phyloP scores from a whole-genome alignment of 78 protist genomes.

The Dictyostelium citrinum region DNA sequence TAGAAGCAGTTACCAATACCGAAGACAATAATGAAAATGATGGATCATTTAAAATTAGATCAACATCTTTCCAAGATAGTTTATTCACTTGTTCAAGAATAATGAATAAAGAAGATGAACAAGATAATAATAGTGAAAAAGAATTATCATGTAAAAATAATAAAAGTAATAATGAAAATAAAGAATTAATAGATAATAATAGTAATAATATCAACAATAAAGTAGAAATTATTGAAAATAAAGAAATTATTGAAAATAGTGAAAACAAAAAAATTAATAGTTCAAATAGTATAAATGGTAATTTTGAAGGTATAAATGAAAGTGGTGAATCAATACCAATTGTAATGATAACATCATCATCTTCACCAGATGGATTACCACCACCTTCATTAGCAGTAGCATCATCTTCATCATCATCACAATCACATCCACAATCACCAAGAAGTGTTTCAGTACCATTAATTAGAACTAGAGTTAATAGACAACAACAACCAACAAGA shows the following conservation, averaged over 20 bases:
- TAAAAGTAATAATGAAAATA: not conserved
- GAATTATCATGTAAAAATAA: not conserved
- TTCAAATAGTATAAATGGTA: not conserved
- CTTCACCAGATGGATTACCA: not conserved
- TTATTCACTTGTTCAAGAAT: not conserved
- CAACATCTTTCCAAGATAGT: not conserved
- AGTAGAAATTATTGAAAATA: not conserved
- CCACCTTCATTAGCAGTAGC: not conserved
- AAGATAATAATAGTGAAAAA: not conserved
- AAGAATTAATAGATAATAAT: not conserved
- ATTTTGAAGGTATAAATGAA: not conserved
- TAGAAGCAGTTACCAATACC: not conserved
- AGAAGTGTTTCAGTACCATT: slow-evolving; percentile 51
- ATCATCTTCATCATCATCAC: not conserved
- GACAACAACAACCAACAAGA: slow-evolving; percentile 14
- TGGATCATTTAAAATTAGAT: not conserved
- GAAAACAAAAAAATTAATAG: not conserved
- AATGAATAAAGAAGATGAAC: not conserved
- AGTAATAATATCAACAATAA: not conserved
- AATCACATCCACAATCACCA: not conserved
- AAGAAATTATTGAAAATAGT: not conserved
- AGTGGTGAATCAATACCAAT: not conserved
- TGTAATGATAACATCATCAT: not conserved
- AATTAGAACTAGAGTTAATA: slow-evolving; percentile 24
- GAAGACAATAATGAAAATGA: not conserved